Evolutionary conservation across 1,284 basidiomycete species (phyloP), one percentile per base, ranked within the genome.

Genomic region (Rugiboletus extremiorientalis): DNA sequence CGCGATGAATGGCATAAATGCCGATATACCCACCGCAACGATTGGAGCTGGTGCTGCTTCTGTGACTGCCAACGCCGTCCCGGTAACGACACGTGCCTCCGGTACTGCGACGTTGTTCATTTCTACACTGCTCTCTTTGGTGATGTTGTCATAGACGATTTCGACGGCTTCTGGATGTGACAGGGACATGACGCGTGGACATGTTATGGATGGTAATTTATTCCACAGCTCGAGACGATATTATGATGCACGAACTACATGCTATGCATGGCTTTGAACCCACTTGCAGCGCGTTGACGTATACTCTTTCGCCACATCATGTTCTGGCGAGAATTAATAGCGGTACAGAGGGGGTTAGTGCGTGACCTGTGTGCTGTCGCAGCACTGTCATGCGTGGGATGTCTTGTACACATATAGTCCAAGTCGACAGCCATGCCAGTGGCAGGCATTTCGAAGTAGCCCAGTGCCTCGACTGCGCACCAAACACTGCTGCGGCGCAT

Each of bases 1-100:
- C 10, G 60, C 59, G 5, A 62, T 64, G 70, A 69, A 69, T 22
- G 71, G 68, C 6, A 25, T 52, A 27, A 41, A 57, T 48, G 68
- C 58, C 22, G 33, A 42, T 5, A 45, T 73, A 5, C 68, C 71
- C 15, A 64, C 50, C 10, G 60, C 59, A 14, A 70, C 70, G 5
- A 22, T 73, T 20, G 68, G 71, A 34, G 40, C 56, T 1, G 52
- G 9, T 23, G 48, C 33, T 30, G 60, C 65, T 25, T 51, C 64
- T 1, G 49, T 58, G 38, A 69, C 65, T 22, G 31, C 53, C 20
- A 55, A 43, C 18, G 47, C 52, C 56, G 68, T 68, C 43, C 52
- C 52, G 9, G 38, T 6, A 47, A 34, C 30, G 30, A 41, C 57
- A 53, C 54, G 53, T 40, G 43, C 40, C 0, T 30, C 47, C 22